Conservation (phyloP, 2,329 filamentous ascomycete genomes). For the Colletotrichum gigasporum region DNA sequence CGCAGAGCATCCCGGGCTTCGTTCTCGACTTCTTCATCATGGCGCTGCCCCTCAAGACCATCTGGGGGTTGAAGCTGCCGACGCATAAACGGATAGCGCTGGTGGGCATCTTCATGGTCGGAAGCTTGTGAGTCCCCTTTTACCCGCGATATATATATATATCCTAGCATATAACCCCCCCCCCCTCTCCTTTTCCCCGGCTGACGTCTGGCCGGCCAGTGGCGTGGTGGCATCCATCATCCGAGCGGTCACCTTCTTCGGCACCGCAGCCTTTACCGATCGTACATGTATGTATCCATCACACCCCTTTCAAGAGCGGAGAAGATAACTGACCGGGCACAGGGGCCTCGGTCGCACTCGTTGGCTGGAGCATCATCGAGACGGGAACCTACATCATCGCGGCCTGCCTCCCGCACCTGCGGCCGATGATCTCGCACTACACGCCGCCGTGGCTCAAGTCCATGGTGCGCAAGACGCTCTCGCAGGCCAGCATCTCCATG, state of each 20-base stretch:
- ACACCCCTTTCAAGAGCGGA: too few species aligned
- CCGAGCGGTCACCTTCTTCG: conserved; percentile 22
- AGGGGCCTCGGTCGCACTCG: conserved; percentile 28
- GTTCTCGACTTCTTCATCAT: conserved; percentile 39
- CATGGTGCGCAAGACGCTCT: conserved; percentile 21
- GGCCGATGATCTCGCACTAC: conserved; percentile 33
- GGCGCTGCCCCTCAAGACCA: conserved; percentile 37
- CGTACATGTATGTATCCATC: conserved; percentile 8
- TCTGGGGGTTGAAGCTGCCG: conserved; percentile 39
- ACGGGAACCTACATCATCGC: conserved; percentile 36
- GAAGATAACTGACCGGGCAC: background rate
- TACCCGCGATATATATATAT: too few species aligned
- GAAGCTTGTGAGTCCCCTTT: conserved; percentile 38
- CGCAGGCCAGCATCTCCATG: conserved; percentile 20
- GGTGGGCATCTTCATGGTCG: conserved; percentile 38
- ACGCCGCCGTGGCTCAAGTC: conserved; percentile 28
- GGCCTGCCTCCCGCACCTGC: conserved; percentile 36
- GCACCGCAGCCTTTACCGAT: conserved; percentile 21
- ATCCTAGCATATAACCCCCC: too few species aligned
- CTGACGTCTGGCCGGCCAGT: too few species aligned
- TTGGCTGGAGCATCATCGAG: conserved; percentile 29
- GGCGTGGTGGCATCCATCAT: conserved; percentile 26
- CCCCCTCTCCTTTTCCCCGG: too few species aligned
- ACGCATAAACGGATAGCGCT: conserved; percentile 37
- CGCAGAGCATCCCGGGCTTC: conserved; percentile 34